phyloP scores from a whole-genome alignment of 345 rosid species.

The Heritiera littoralis region DNA sequence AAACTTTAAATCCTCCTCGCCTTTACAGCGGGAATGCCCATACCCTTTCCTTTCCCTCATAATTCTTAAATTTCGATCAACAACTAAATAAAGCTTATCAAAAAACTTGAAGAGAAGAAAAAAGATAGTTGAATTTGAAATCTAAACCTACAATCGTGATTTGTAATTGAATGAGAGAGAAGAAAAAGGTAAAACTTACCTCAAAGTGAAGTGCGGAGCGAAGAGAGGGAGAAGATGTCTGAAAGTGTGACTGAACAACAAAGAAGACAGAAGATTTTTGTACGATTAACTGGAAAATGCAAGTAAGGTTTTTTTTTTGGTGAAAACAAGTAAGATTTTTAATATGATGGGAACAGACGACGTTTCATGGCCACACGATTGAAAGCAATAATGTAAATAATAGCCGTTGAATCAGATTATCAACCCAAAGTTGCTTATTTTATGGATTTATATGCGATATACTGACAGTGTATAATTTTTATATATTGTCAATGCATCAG shows the following conservation, averaged over 20 bases:
- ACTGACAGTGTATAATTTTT: no score
- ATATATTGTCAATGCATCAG: no score
- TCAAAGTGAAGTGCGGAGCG: background rate
- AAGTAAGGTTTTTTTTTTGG: no score
- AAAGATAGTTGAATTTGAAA: background rate
- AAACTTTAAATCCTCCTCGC: background rate
- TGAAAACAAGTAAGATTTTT: no score
- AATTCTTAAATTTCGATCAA: background rate
- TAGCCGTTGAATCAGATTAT: background rate
- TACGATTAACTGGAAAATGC: no score
- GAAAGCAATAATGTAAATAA: background rate
- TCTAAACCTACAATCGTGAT: background rate
- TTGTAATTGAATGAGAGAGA: background rate
- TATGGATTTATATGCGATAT: no score
- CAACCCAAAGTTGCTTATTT: no score
- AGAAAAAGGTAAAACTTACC: conserved; percentile 12
- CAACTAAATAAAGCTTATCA: background rate
- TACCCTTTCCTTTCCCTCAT: background rate
- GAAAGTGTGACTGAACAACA: background rate
- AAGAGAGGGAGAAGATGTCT: conserved; percentile 9
- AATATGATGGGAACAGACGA: background rate
- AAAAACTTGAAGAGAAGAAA: background rate
- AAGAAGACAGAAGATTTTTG: background rate
- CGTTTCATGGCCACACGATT: conserved; percentile 18
- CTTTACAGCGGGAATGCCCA: no score